These are phyloP conservation scores for Aureobasidium sp. DNA, from an alignment of 2,329 filamentous ascomycete species.

Conservation along the genomic window DNA sequence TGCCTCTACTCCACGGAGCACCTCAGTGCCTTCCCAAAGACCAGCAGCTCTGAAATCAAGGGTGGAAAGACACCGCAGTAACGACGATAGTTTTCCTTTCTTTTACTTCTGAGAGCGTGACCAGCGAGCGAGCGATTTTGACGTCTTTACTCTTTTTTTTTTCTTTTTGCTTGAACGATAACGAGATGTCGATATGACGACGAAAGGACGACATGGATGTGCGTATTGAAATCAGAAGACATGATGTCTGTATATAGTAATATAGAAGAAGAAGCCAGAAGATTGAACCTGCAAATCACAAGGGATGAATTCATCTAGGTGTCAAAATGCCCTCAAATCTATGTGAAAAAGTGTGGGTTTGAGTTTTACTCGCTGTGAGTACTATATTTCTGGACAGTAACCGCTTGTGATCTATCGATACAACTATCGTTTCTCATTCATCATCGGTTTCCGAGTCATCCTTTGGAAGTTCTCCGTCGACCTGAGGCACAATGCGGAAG, in stretches of 20 bases:
- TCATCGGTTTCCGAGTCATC: conserved; percentile 4
- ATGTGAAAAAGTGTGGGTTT: background rate
- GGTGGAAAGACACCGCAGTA: too few relatives aligned
- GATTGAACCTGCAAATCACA: background rate
- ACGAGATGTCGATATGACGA: background rate
- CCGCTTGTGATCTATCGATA: background rate
- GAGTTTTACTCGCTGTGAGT: background rate
- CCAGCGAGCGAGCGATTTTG: background rate
- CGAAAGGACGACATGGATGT: background rate
- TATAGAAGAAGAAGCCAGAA: background rate
- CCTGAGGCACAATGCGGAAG: conserved; percentile 71
- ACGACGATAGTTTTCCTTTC: background rate
- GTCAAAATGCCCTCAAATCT: background rate
- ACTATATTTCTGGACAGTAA: background rate
- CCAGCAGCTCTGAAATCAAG: background rate
- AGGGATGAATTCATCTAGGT: background rate
- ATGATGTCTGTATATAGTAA: background rate
- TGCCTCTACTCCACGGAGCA: background rate
- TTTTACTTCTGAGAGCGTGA: too few relatives aligned
- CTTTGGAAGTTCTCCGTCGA: conserved; percentile 44
- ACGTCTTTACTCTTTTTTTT: background rate
- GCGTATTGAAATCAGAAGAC: background rate
- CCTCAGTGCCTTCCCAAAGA: background rate
- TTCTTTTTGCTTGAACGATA: background rate
- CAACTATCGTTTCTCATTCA: background rate